phyloP scores from a whole-genome alignment of 2,329 filamentous ascomycete species.

The Gaeumannomyces tritici region DNA sequence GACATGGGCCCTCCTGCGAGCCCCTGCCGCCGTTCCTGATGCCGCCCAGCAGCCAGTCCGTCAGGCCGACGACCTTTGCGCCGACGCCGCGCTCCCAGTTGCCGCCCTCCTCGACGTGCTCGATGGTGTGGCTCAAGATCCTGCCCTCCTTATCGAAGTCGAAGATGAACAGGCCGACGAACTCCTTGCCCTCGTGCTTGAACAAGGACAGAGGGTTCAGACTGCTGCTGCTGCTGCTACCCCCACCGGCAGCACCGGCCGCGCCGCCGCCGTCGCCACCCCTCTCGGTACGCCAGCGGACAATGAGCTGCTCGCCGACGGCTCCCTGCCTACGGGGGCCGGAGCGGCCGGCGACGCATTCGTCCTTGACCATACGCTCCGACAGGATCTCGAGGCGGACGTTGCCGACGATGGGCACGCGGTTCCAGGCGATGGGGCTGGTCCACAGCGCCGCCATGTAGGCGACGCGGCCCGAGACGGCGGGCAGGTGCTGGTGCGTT shows the following conservation, averaged over 20 bases:
- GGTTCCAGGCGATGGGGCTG: conserved; percentile 90
- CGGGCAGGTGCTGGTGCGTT: conserved; percentile 80
- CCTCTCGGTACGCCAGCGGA: conserved; percentile 71
- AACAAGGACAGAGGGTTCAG: conserved; percentile 14
- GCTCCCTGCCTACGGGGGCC: conserved; percentile 33
- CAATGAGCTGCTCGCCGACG: conserved; percentile 70
- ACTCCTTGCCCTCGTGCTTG: conserved; percentile 58
- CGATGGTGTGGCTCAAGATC: conserved; percentile 82
- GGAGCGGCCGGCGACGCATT: conserved; percentile 21
- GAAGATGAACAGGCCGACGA: conserved; percentile 88
- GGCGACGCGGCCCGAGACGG: conserved; percentile 80
- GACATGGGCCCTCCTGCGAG: neutral
- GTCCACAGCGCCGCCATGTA: conserved; percentile 95
- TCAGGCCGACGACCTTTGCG: conserved; percentile 78
- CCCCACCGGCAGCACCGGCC: too few species aligned
- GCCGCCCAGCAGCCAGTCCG: conserved; percentile 86
- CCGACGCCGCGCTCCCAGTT: conserved; percentile 75
- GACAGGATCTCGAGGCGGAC: conserved; percentile 80
- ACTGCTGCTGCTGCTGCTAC: conserved; percentile 34
- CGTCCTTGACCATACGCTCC: conserved; percentile 70
- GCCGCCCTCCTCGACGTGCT: conserved; percentile 76
- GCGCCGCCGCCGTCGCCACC: conserved; percentile 24
- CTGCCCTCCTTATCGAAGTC: conserved; percentile 85
- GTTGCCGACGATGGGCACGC: conserved; percentile 82
- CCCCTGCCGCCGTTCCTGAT: conserved; percentile 34